These are phyloP conservation scores for Fusarium mundagurra DNA, from an alignment of 2,329 filamentous ascomycete genomes.

Conservation along the genomic window DNA sequence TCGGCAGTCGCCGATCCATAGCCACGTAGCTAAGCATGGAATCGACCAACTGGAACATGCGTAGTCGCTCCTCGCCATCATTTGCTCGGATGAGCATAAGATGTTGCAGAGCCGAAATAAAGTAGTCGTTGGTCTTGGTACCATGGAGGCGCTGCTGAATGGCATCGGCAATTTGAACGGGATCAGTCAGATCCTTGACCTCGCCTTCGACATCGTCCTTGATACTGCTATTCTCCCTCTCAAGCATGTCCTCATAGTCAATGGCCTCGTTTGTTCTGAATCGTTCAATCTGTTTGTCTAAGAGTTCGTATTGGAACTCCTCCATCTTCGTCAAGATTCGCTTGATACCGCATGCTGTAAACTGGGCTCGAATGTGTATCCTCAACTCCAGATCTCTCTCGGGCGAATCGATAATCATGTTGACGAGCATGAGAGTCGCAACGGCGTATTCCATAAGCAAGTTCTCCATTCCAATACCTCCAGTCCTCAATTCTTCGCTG, in stretches of 20 bases:
- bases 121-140: slow-evolving; percentile 91
- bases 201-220: slow-evolving; percentile 88
- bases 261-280: slow-evolving; percentile 95
- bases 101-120: slow-evolving; percentile 94
- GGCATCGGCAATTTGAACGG: slow-evolving; percentile 91
- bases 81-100: slow-evolving; percentile 91
- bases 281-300: slow-evolving; percentile 96
- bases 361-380: slow-evolving; percentile 94
- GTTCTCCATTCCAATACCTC: slow-evolving; percentile 98
- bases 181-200: slow-evolving; percentile 91
- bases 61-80: slow-evolving; percentile 88
- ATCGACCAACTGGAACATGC: slow-evolving; percentile 98
- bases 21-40: slow-evolving; percentile 99
- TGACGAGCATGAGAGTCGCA: slow-evolving; percentile 92
- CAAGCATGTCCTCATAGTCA: slow-evolving; percentile 97
- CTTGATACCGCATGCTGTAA: slow-evolving; percentile 95
- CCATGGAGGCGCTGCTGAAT: slow-evolving; percentile 87
- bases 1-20: slow-evolving; percentile 94
- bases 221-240: slow-evolving; percentile 89
- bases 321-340: slow-evolving; percentile 97
- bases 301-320: slow-evolving; percentile 95
- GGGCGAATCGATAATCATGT: slow-evolving; percentile 94
- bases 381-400: slow-evolving; percentile 89
- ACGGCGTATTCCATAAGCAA: slow-evolving; percentile 99
- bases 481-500: slow-evolving; percentile 93